phyloP scores from a whole-genome alignment of 148 eudicot species.

The Limonium bicolor region DNA sequence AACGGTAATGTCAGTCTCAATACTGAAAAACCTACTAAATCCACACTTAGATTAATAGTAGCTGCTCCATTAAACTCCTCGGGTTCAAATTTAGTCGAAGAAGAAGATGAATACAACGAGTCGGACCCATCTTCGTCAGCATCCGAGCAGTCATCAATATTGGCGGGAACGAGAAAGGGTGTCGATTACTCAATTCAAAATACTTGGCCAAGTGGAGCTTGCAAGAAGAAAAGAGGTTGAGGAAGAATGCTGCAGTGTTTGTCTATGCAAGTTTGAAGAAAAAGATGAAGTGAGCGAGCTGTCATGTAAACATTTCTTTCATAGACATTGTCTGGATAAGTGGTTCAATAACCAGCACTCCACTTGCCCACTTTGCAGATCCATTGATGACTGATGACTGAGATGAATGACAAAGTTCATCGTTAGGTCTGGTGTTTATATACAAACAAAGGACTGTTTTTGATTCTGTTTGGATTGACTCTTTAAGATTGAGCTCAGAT shows the following conservation, averaged over 20 bases:
- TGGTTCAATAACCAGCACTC: conserved; percentile 53
- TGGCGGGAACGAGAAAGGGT: conserved; percentile 7
- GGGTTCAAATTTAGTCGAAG: conserved; percentile 15
- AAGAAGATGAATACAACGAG: too few relatives aligned
- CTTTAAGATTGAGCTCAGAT: too few relatives aligned
- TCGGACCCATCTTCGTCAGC: conserved; percentile 3
- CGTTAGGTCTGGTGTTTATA: too few relatives aligned
- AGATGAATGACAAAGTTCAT: too few relatives aligned
- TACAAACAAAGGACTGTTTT: too few relatives aligned
- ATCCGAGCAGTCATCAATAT: too few relatives aligned
- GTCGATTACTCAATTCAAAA: conserved; percentile 20
- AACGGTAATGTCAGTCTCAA: conserved; percentile 34
- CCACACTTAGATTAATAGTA: conserved; percentile 22
- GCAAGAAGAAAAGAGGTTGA: background rate
- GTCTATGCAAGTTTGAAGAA: conserved; percentile 39
- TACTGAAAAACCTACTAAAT: conserved; percentile 35
- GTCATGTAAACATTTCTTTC: conserved; percentile 77
- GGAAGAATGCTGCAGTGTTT: conserved; percentile 54
- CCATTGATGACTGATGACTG: too few relatives aligned
- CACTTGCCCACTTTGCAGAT: conserved; percentile 81
- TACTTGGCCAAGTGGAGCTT: background rate
- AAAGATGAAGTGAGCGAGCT: conserved; percentile 63
- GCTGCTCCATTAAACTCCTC: background rate
- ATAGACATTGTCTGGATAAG: conserved; percentile 45
- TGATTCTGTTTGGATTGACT: too few relatives aligned